Percentiles rank a stretch among this genome's conserved stretches.
Conservation (phyloP, 106 monocot genomes). For the Phalaenopsis aphrodite region DNA sequence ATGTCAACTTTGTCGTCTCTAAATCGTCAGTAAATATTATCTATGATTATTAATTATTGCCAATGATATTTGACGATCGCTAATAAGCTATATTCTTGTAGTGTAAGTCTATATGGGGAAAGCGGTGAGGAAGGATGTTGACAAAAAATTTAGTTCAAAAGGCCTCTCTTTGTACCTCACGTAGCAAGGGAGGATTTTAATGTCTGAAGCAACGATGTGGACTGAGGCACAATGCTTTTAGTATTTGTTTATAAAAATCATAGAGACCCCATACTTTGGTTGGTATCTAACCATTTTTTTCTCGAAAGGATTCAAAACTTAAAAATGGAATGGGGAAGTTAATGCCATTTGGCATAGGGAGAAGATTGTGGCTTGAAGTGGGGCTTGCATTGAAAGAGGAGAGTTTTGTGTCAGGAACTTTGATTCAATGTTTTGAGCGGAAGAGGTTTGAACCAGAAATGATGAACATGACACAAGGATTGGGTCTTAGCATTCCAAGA, state of each 20-base stretch:
- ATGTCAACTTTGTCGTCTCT: no score
- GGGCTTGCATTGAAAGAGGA: conserved; percentile 8
- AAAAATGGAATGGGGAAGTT: neutral
- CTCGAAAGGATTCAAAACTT: conserved; percentile 29
- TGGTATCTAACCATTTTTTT: conserved; percentile 19
- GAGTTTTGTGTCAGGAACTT: neutral
- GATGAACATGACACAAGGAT: conserved; percentile 25
- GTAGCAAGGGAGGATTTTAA: conserved; percentile 25
- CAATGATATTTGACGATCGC: no score
- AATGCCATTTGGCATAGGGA: conserved; percentile 15
- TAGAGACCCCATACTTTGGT: conserved; percentile 32
- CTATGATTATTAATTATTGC: no score
- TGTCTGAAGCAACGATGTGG: conserved; percentile 20
- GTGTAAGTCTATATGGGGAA: no score
- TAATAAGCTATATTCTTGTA: no score
- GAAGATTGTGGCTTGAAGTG: conserved; percentile 10
- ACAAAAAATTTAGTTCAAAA: no score
- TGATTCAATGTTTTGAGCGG: conserved; percentile 24
- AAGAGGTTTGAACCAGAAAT: conserved; percentile 15
- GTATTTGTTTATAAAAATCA: conserved; percentile 35
- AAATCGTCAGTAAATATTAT: no score
- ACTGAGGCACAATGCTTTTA: conserved; percentile 25
- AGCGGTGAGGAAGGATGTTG: no score
- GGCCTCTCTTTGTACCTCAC: conserved; percentile 33
- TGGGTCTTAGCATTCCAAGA: no score